Evolutionary conservation across 2,329 filamentous ascomycete species (phyloP), one percentile per base, ranked within the genome.

Genomic region (Aspergillus sp.): DNA sequence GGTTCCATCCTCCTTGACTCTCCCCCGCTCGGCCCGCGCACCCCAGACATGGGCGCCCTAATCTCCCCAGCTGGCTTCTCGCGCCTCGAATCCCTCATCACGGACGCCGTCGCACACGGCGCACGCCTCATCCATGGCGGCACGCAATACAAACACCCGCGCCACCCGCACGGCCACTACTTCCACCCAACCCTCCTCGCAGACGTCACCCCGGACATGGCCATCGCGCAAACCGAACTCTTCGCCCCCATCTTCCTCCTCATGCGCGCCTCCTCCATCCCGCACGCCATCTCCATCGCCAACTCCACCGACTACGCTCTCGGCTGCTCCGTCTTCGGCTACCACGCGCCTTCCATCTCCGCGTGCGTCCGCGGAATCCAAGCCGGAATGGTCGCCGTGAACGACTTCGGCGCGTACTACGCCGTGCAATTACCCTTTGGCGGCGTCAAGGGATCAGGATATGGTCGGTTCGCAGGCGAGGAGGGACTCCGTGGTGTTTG

Each of bases 381-480:
- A 63, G 87, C 90, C 0, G 95, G 95, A 49, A 97, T 96, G 90
- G 91, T 98, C 0, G 87, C 92, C 24, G 86, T 99, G 67, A 99
- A 99, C 74, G 95, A 99, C 78, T 99, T 99, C 71, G 95, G 89
- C 20, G 89, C 87, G 29, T 97, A 88, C 75, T 99, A 99, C 73
- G 92, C 94, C 55, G 93, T 96, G 7, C 92, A 96, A 77, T 79
- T 99, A 45, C 95, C 95, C 0, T 99, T 99, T 76, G 95, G 95
- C 42, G 95, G 93, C 56, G 87, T 91, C n/a, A 87, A 86, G 59
- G 94, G 92, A 1, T 96, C 90, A 24, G 95, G 91, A 0, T 98
- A 98, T 74, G 95, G 95, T 1, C 84, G 94, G 2, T 99, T 99
- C 77, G 94, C 92, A 0, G 95, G 92, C 24, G 88, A 90, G 65